Conservation (phyloP, 352 stramenopile species). For the Phytophthora citricola region DNA sequence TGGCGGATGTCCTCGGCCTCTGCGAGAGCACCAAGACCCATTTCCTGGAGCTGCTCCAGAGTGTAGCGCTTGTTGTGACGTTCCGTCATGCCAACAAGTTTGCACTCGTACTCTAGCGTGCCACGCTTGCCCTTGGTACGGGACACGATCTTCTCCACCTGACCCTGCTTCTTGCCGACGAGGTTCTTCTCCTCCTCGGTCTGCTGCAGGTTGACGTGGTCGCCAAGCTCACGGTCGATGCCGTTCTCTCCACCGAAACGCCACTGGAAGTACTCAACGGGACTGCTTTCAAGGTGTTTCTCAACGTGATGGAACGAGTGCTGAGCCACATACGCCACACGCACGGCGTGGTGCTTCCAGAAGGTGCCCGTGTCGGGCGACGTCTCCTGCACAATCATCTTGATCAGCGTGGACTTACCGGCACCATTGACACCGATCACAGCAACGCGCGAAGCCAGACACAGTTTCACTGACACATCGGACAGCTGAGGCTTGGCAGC, state of each 20-base stretch:
- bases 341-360: slow-evolving; percentile 92
- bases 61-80: slow-evolving; percentile 75
- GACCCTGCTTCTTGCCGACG: slow-evolving; percentile 90
- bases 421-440: slow-evolving; percentile 97
- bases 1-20: slow-evolving; percentile 75
- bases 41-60: slow-evolving; percentile 70
- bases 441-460: slow-evolving; percentile 95
- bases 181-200: slow-evolving; percentile 92
- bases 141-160: slow-evolving; percentile 96
- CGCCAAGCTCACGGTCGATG: slow-evolving; percentile 93
- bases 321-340: slow-evolving; percentile 96
- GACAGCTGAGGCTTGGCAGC: slow-evolving; percentile 88
- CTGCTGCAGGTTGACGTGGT: slow-evolving; percentile 91
- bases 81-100: slow-evolving; percentile 84
- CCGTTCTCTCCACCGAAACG: slow-evolving; percentile 96
- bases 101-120: slow-evolving; percentile 89
- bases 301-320: slow-evolving; percentile 98
- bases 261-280: slow-evolving; percentile 98
- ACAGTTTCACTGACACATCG: slow-evolving; percentile 95
- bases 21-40: slow-evolving; percentile 69
- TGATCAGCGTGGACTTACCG: slow-evolving; percentile 98
- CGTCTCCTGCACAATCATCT: slow-evolving; percentile 90
- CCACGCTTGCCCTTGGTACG: slow-evolving; percentile 75
- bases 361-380: slow-evolving; percentile 72
- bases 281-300: slow-evolving; percentile 93